Evolutionary conservation across 768 basidiomycete species (phyloP).

Genomic region (Boletus speciosus): DNA sequence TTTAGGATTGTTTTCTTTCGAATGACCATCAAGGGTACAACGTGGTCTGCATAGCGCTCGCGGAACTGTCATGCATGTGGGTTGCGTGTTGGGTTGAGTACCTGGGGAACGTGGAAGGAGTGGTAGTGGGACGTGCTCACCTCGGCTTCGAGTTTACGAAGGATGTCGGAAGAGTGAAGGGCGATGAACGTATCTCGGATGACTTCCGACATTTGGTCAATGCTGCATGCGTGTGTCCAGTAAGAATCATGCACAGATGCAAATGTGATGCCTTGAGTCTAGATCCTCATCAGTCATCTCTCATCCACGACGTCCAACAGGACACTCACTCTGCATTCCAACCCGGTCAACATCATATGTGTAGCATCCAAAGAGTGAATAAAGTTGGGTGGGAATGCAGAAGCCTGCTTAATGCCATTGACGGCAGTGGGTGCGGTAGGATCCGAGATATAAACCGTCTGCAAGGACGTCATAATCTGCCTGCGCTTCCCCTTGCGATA

Average conservation of each 20-base stretch:
- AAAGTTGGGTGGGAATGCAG: slow-evolving; percentile 98
- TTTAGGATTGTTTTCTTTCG: slow-evolving; percentile 36
- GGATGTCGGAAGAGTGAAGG: slow-evolving; percentile 84
- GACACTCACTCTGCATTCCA: slow-evolving; percentile 73
- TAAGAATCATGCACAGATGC: slow-evolving; percentile 99
- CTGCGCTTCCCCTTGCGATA: slow-evolving; percentile 82
- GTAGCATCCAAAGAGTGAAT: slow-evolving; percentile 97
- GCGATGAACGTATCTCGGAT: slow-evolving; percentile 94
- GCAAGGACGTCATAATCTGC: slow-evolving; percentile 80
- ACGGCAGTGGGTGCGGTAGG: slow-evolving; percentile 77
- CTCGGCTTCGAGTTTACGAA: slow-evolving; percentile 69
- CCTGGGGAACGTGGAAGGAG: background rate
- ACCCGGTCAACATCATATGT: slow-evolving; percentile 96
- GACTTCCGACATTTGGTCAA: slow-evolving; percentile 83
- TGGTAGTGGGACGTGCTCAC: slow-evolving; percentile 36
- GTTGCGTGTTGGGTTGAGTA: background rate
- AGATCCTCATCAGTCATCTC: slow-evolving; percentile 4
- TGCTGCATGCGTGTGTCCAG: slow-evolving; percentile 90
- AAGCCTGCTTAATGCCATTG: slow-evolving; percentile 81
- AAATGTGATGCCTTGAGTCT: slow-evolving; percentile 72
- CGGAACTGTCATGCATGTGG: slow-evolving; percentile 48
- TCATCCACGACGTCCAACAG: background rate
- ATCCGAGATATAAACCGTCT: slow-evolving; percentile 88
- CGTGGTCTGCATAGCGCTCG: slow-evolving; percentile 72
- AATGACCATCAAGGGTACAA: slow-evolving; percentile 56